phyloP scores from a whole-genome alignment of 2,329 filamentous ascomycete genomes.

The Plectosphaerella cucumerina region DNA sequence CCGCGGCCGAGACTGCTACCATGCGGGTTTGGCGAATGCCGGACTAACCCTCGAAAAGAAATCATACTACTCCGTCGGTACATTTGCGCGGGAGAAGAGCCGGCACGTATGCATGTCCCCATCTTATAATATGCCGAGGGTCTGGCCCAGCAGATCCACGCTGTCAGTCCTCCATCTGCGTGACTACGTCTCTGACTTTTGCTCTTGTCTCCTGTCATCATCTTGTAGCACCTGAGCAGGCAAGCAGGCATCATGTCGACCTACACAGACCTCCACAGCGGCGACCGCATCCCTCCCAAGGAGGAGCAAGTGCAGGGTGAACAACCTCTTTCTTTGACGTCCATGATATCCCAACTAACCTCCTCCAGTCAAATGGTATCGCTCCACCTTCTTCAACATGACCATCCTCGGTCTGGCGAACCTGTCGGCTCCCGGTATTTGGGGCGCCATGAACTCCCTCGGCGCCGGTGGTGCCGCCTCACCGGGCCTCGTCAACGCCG shows the following conservation, averaged over 20 bases:
- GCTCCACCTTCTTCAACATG: slow-evolving; percentile 69
- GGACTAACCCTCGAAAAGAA: no score
- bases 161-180: no score
- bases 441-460: slow-evolving; percentile 69
- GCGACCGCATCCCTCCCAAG: slow-evolving; percentile 16
- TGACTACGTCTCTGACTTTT: no score
- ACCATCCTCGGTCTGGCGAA: slow-evolving; percentile 68
- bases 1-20: no score
- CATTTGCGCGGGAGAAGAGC: no score
- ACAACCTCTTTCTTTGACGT: not conserved
- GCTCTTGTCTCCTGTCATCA: no score
- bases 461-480: slow-evolving; percentile 64
- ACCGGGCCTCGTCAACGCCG: slow-evolving; percentile 64
- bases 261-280: not conserved
- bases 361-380: slow-evolving; percentile 60
- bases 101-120: no score
- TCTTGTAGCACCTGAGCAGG: no score
- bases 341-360: not conserved
- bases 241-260: not conserved
- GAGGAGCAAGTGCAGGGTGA: slow-evolving; percentile 24
- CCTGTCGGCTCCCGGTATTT: slow-evolving; percentile 66
- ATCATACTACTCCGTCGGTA: no score
- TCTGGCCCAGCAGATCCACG: no score
- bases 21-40: no score
- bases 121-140: no score